A percentile compares a stretch with the other conserved stretches of the same genome.
Conservation (phyloP, 495 filamentous ascomycete species). For the Trichodelitschia bisporula region DNA sequence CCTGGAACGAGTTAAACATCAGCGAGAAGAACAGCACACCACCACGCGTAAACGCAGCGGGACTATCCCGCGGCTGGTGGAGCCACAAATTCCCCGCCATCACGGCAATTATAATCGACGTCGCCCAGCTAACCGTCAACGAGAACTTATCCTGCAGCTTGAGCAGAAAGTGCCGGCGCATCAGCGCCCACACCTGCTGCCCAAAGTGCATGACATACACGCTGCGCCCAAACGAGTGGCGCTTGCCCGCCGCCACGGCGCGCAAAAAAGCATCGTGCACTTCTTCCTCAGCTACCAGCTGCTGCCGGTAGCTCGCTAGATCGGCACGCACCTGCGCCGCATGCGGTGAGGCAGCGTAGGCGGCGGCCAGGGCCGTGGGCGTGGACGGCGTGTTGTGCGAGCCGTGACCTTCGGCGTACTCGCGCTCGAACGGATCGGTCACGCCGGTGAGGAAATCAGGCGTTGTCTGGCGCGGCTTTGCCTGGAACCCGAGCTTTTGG, state of each 20-base stretch:
- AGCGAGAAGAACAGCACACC: constrained; percentile 53
- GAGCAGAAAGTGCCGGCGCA: constrained; percentile 59
- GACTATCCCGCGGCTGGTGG: constrained; percentile 35
- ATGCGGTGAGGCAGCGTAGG: constrained; percentile 40
- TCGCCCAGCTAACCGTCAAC: constrained; percentile 49
- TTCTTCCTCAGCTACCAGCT: constrained; percentile 33
- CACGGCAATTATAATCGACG: constrained; percentile 50
- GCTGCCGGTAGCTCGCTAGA: constrained; percentile 38
- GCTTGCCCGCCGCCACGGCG: constrained; percentile 57
- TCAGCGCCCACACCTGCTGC: constrained; percentile 56
- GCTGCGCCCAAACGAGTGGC: constrained; percentile 39
- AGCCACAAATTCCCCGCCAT: constrained; percentile 60
- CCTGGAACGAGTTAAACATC: constrained; percentile 59
- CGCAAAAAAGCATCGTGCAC: constrained; percentile 48
- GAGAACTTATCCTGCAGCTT: constrained; percentile 69
- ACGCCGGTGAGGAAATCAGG: constrained; percentile 69
- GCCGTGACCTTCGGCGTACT: constrained; percentile 39
- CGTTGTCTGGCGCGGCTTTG: constrained; percentile 60
- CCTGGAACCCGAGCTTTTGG: constrained; percentile 53
- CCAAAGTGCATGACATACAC: constrained; percentile 65
- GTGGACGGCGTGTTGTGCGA: constrained; percentile 37
- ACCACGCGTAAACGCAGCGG: constrained; percentile 52
- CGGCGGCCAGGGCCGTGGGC: constrained; percentile 34
- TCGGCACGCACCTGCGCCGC: constrained; percentile 31
- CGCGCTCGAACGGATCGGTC: constrained; percentile 62